A percentile compares a stretch with the other conserved stretches of the same genome.
Conservation (phyloP, 306 rosid genomes). For the Fagus sylvatica region DNA sequence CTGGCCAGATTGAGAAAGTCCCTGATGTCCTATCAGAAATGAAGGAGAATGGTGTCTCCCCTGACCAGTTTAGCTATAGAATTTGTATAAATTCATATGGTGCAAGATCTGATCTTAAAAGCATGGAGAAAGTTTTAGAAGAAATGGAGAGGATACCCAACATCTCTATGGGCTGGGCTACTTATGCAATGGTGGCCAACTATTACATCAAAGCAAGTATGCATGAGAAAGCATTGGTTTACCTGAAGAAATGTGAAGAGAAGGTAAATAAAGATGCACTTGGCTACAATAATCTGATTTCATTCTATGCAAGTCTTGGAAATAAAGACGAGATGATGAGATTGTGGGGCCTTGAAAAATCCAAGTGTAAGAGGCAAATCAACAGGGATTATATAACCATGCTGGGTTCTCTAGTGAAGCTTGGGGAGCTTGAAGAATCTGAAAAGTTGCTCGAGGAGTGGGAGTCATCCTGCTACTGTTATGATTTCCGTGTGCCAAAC, state of each 20-base stretch:
- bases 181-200: constrained; percentile 59
- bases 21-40: constrained; percentile 49
- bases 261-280: constrained; percentile 37
- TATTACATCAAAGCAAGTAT: constrained; percentile 50
- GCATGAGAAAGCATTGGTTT: constrained; percentile 53
- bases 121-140: constrained; percentile 57
- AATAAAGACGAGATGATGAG: constrained; percentile 52
- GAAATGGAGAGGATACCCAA: constrained; percentile 55
- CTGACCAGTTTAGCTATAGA: constrained; percentile 60
- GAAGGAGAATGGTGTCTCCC: constrained; percentile 56
- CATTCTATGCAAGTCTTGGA: constrained; percentile 52
- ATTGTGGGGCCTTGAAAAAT: constrained; percentile 58
- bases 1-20: constrained; percentile 56
- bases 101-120: constrained; percentile 43
- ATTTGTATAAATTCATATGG: constrained; percentile 63
- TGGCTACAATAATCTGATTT: constrained; percentile 61
- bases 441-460: constrained; percentile 57
- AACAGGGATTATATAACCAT: constrained; percentile 69
- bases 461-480: constrained; percentile 56
- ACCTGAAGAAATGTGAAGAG: constrained; percentile 57
- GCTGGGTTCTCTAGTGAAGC: constrained; percentile 61
- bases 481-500: constrained; percentile 67
- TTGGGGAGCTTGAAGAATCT: constrained; percentile 53
- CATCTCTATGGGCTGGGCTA: constrained; percentile 45
- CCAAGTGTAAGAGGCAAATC: constrained; percentile 52